Conservation (phyloP, 1,139 yeast genomes). For the Diutina rugosa region DNA sequence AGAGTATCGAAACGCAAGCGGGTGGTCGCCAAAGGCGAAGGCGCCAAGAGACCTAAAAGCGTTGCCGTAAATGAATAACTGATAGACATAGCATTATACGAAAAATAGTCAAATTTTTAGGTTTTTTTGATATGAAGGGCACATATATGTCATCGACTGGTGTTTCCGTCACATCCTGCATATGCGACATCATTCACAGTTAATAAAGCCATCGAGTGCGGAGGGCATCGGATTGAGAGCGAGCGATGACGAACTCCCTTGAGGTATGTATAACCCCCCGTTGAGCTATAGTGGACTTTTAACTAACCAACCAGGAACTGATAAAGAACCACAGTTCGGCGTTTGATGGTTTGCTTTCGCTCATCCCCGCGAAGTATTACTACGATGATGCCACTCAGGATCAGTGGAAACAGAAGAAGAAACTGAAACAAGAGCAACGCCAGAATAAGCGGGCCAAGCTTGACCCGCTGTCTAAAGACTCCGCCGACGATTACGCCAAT, state of each 20-base stretch:
- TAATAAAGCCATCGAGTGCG: background rate
- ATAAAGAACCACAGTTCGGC: slow-evolving; percentile 76
- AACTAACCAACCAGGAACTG: slow-evolving; percentile 46
- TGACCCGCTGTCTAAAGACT: slow-evolving; percentile 48
- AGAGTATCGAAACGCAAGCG: slow-evolving; percentile 1
- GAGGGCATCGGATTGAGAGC: background rate
- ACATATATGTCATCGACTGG: too few relatives aligned
- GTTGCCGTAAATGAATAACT: background rate
- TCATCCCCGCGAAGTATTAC: slow-evolving; percentile 89
- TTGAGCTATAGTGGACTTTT: background rate
- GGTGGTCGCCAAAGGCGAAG: slow-evolving; percentile 1
- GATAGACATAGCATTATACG: background rate
- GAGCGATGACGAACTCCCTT: slow-evolving; percentile 30
- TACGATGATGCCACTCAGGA: slow-evolving; percentile 68
- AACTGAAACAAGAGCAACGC: slow-evolving; percentile 51
- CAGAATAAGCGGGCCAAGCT: slow-evolving; percentile 57
- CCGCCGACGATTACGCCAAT: slow-evolving; percentile 28
- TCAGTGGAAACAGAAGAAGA: slow-evolving; percentile 84
- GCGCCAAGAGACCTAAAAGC: slow-evolving; percentile 1
- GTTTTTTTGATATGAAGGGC: too few relatives aligned
- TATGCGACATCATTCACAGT: background rate
- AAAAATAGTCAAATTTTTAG: too few relatives aligned
- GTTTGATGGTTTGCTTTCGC: slow-evolving; percentile 77
- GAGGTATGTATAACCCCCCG: slow-evolving; percentile 26
- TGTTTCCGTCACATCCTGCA: background rate